Conservation (phyloP, 805 yeast species). For the Pichia californica region DNA sequence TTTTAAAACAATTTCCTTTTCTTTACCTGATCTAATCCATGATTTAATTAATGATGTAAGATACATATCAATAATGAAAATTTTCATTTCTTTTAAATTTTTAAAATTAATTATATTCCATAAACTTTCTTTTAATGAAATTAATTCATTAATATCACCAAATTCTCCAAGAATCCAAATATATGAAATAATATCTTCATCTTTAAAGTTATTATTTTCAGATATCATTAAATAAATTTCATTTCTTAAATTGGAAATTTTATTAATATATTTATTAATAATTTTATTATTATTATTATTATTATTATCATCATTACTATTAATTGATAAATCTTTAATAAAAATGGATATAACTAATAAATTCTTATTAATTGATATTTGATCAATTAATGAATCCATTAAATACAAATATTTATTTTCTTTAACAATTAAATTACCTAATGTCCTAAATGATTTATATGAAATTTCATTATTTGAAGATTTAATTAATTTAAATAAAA, state of each 20-base stretch:
- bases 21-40: background rate
- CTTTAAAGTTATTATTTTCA: background rate
- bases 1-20: background rate
- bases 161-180: conserved; percentile 3
- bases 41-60: conserved; percentile 1
- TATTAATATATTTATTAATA: background rate
- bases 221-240: background rate
- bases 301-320: background rate
- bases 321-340: conserved; percentile 4
- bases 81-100: background rate
- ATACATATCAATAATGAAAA: conserved; percentile 4
- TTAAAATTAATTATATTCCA: background rate
- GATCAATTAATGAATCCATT: background rate
- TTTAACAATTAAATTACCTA: conserved; percentile 84
- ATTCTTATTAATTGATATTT: conserved; percentile 1
- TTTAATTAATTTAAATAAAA: background rate
- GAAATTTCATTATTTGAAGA: conserved; percentile 29
- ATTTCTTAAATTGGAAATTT: background rate
- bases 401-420: background rate
- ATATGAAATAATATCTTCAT: conserved; percentile 7
- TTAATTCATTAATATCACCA: background rate
- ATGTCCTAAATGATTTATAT: conserved; percentile 79
- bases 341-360: background rate
- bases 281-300: background rate
- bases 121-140: background rate